Evolutionary conservation across 495 filamentous ascomycete genomes (phyloP), one percentile per base, ranked within the genome.

Genomic region (Cladorrhinum samala): DNA sequence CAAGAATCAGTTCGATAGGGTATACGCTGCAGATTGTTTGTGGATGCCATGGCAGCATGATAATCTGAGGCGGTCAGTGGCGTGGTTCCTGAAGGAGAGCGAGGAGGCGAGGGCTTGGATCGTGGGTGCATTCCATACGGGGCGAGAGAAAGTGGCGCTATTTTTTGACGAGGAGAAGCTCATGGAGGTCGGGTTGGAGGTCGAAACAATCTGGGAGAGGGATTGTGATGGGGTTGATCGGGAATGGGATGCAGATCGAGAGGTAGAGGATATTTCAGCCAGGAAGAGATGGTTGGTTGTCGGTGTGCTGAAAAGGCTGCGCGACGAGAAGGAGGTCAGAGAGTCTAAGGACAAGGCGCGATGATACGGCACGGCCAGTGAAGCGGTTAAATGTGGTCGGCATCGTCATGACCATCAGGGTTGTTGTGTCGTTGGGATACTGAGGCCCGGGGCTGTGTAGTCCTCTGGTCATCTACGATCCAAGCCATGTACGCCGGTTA

Each of bases 41-140:
- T 96, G 90, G 91, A 89, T 95, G 85, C 77, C 73, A 11, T 77
- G 71, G 62, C 81, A 93, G 71, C 91, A 95, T 63, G 72, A 69
- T 21, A 87, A 87, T 61, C 79, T 96, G 13, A 75, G 72, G 38
- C 68, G 66, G 18, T 89, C 86, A 8, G 83, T 95, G 64, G 66
- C 72, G 11, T 84, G 84, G 70, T 93, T 95, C 66, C 76, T 95
- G 33, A 53, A 46, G 13, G 57, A 55, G 5, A 76, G 72, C 2
- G 66, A 72, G 0, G 62, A 63, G 1, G 83, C 84, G 0, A 66
- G 77, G 30, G 77, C 86, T 8, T 86, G 83, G 74, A 79, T 86
- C 8, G 74, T 91, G 17, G 85, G 83, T 0, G 88, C 87, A 0
- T 92, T 95, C 58, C 91, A 96, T 68, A 95, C 91, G 0, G 90